Percentiles rank a stretch among this genome's conserved stretches.
Conservation (phyloP, 768 basidiomycete species). For the Lactarius sanguifluus region DNA sequence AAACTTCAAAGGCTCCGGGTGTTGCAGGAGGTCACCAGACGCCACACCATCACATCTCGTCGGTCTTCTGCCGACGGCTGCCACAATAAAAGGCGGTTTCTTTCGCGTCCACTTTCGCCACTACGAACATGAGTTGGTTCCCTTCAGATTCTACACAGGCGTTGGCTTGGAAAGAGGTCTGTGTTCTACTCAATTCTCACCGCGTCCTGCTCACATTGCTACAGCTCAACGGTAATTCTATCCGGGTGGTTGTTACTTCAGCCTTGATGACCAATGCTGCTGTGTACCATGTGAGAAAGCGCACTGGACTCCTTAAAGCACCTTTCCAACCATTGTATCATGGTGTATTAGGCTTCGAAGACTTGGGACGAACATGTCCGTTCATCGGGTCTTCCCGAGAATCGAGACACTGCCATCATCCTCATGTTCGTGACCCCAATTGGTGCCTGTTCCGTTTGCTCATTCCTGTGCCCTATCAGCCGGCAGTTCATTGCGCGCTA, state of each 20-base stretch:
- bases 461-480: conserved; percentile 21
- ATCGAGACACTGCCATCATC: conserved; percentile 20
- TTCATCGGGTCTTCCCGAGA: conserved; percentile 23
- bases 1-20: conserved; percentile 7
- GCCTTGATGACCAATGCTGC: conserved; percentile 25
- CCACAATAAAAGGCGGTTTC: conserved; percentile 18
- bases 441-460: conserved; percentile 15
- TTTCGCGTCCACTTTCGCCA: conserved; percentile 7
- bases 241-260: conserved; percentile 23
- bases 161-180: conserved; percentile 22
- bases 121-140: conserved; percentile 27
- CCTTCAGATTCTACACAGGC: conserved; percentile 19
- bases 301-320: background rate
- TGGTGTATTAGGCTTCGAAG: conserved; percentile 16
- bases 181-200: background rate
- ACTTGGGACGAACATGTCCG: conserved; percentile 27
- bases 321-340: background rate
- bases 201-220: conserved; percentile 7
- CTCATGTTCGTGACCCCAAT: conserved; percentile 20
- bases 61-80: background rate
- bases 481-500: conserved; percentile 26
- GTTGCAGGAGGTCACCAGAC: conserved; percentile 17
- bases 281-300: conserved; percentile 23
- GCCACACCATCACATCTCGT: conserved; percentile 13
- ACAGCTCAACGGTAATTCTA: conserved; percentile 19